Base-by-base conservation (phyloP, 768 basidiomycete species). In the Cystofilobasidium capitatum region DNA sequence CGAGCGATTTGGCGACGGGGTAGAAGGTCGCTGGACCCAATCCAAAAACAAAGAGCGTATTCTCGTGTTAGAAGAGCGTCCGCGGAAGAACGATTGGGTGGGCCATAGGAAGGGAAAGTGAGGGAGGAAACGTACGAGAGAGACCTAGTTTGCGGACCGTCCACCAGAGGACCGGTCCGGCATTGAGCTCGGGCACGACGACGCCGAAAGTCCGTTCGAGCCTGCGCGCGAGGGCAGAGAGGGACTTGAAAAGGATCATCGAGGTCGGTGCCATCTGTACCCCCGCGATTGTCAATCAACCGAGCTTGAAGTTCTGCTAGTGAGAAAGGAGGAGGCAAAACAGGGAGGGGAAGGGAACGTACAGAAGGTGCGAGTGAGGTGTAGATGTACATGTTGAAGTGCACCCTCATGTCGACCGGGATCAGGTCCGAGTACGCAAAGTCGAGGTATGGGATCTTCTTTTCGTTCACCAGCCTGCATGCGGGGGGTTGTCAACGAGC, bases 361-460 rank as follows among this genome's bases (percentile, higher is more conserved):
- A 91, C 90, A 72, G 79, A 78, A 58, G 89, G 89, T 55, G 86
- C 86, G 71, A 91, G 78, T 33, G 86, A 84, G 74, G 81, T 82
- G 37, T 81, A 78, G 54, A 81, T 83, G 69, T 88, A 83, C 76
- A 86, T 86, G 36, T 86, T 87, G 60, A 94, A 83, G 78, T 91
- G 89, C 45, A 76, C 73, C 1, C 80, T 80, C 82, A 93, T 83
- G 22, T 77, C 79, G 37, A 67, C 69, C 1, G 90, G 88, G 9
- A 94, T 77, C 39, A 83, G 73, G 37, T 62, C 71, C 1, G 76
- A 72, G 59, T 83, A 82, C 37, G 84, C 76, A 37, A 84, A 82
- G 71, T 91, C 87, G 47, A 96, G 80, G 77, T 91, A 93, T 1
- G 90, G 91, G 45, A 96, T 80, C 40, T 84, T 80, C 73, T 88